Evolutionary conservation across 2,329 filamentous ascomycete species (phyloP).

Genomic region (Nectriaceae sp.): DNA sequence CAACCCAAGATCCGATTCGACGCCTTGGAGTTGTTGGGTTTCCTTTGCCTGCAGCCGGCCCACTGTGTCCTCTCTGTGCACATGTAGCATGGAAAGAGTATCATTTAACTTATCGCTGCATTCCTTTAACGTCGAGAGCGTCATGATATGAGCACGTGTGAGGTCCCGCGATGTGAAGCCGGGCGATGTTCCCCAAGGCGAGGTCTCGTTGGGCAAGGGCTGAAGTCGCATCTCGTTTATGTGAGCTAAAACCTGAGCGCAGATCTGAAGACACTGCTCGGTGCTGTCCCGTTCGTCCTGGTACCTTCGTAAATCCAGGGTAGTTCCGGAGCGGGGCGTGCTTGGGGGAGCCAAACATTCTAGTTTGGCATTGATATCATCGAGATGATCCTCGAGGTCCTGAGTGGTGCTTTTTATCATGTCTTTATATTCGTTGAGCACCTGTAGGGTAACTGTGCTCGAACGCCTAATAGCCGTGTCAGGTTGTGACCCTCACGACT

Average conservation of each 20-base stretch:
- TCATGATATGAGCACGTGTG: conserved; percentile 2
- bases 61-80: background rate
- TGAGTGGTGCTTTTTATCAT: conserved; percentile 1
- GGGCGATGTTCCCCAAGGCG: background rate
- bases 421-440: conserved; percentile 7
- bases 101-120: conserved; percentile 4
- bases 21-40: background rate
- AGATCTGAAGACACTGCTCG: conserved; percentile 11
- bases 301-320: background rate
- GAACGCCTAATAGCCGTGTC: conserved; percentile 1
- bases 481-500: background rate
- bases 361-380: conserved; percentile 1
- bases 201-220: background rate
- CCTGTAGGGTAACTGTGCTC: conserved; percentile 1
- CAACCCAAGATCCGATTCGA: background rate
- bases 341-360: background rate
- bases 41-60: background rate
- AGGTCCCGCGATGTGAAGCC: conserved; percentile 1
- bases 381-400: conserved; percentile 2
- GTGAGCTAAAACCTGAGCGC: conserved; percentile 1
- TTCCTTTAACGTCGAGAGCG: conserved; percentile 2
- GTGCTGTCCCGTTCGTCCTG: conserved; percentile 12
- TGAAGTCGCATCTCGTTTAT: background rate
- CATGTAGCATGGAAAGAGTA: background rate
- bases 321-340: background rate